Conservation (phyloP, 2,329 filamentous ascomycete species). For the Talaromyces marneffei region DNA sequence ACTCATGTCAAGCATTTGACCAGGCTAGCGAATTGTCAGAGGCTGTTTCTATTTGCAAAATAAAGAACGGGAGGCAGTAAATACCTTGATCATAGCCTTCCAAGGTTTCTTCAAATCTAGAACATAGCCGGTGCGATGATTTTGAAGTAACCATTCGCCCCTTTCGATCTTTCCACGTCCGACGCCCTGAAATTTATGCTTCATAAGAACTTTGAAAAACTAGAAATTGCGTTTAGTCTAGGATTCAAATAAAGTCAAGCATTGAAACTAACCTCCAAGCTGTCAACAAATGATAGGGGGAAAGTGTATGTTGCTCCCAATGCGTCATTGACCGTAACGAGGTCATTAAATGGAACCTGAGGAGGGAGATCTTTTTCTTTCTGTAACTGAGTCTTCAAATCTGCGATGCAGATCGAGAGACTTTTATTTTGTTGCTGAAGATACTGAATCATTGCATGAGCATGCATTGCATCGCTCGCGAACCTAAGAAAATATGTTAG, state of each 20-base stretch:
- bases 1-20: slow-evolving; percentile 8
- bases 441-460: not conserved
- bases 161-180: not conserved
- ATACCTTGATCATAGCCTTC: not conserved
- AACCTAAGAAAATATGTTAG: not conserved
- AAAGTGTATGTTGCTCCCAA: not conserved
- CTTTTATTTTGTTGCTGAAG: not conserved
- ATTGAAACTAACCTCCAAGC: not conserved
- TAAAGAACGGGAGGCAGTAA: no score
- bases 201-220: not conserved
- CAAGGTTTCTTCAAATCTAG: not conserved
- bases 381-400: not conserved
- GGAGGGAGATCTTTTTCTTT: not conserved
- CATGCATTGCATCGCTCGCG: not conserved
- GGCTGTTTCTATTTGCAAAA: not conserved
- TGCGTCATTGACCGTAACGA: not conserved
- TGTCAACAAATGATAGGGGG: not conserved
- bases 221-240: not conserved
- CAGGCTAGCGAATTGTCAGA: not conserved
- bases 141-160: not conserved
- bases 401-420: not conserved
- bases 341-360: not conserved
- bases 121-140: not conserved
- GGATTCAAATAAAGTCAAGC: no score
- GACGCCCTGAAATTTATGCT: not conserved